These are phyloP conservation scores for Diaporthe amygdali DNA, from an alignment of 2,329 filamentous ascomycete species.

Conservation along the genomic window DNA sequence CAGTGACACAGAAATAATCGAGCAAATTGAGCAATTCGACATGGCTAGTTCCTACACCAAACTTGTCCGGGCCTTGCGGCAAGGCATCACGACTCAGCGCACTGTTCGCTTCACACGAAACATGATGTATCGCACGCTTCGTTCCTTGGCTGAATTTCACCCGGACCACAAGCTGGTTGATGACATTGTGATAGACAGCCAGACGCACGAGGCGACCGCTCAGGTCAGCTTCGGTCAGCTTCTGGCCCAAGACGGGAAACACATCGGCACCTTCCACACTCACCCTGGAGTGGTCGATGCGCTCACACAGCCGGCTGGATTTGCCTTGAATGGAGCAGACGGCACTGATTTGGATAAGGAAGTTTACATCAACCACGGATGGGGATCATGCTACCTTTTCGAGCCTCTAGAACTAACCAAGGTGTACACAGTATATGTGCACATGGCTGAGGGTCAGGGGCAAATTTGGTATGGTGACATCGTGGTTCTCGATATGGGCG, in stretches of 20 bases:
- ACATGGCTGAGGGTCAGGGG: conserved; percentile 58
- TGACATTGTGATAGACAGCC: conserved; percentile 59
- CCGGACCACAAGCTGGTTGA: conserved; percentile 60
- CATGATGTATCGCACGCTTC: conserved; percentile 76
- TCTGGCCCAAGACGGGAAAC: conserved; percentile 40
- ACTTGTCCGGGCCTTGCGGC: conserved; percentile 60
- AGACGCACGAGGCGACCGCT: conserved; percentile 46
- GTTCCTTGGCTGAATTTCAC: conserved; percentile 61
- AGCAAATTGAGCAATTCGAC: not conserved
- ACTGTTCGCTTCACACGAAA: conserved; percentile 76
- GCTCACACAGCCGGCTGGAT: conserved; percentile 62
- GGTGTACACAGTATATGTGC: conserved; percentile 60
- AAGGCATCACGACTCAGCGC: conserved; percentile 66
- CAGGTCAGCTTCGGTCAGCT: conserved; percentile 40
- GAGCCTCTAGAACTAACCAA: conserved; percentile 49
- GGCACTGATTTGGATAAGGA: conserved; percentile 57
- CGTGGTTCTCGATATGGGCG: conserved; percentile 54
- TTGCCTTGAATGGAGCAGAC: conserved; percentile 64
- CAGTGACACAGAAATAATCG: not conserved
- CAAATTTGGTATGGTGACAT: conserved; percentile 60
- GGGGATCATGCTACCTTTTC: conserved; percentile 57
- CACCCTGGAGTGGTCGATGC: conserved; percentile 65
- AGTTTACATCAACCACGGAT: conserved; percentile 65
- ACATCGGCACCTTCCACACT: conserved; percentile 51
- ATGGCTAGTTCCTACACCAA: conserved; percentile 57